Percentiles rank a stretch among this genome's conserved stretches.
These are phyloP conservation scores for Sicyos baderoa DNA, from an alignment of 306 rosid genomes.

Conservation along the genomic window DNA sequence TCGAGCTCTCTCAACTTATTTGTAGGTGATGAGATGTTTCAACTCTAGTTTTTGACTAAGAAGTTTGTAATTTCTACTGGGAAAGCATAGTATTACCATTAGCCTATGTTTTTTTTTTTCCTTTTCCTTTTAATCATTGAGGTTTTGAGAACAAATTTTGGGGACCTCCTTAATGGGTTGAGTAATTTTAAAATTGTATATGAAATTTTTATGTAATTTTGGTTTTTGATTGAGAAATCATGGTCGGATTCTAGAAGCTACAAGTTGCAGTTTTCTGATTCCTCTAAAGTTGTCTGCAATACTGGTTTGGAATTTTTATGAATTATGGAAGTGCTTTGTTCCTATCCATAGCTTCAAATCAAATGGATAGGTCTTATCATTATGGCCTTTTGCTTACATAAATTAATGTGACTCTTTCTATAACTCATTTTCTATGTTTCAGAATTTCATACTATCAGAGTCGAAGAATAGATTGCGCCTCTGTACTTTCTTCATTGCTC, in stretches of 20 bases:
- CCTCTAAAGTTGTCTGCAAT: constrained; percentile 3
- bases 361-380: background rate
- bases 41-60: background rate
- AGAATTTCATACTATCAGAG: constrained; percentile 28
- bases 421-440: background rate
- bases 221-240: background rate
- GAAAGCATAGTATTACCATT: background rate
- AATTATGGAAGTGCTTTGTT: background rate
- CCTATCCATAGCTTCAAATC: background rate
- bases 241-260: background rate
- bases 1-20: background rate
- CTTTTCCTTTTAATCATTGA: no score
- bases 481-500: constrained; percentile 38
- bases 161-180: background rate
- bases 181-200: constrained; percentile 3
- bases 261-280: background rate
- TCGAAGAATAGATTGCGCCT: constrained; percentile 51
- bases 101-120: no score
- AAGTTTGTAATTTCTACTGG: constrained; percentile 1
- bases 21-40: background rate
- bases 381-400: background rate
- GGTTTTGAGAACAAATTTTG: background rate
- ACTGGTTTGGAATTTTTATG: background rate
- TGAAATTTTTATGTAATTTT: background rate
- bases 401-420: background rate